Evolutionary conservation across 352 stramenopile genomes (phyloP).

Genomic region (Phytophthora sansomeana): DNA sequence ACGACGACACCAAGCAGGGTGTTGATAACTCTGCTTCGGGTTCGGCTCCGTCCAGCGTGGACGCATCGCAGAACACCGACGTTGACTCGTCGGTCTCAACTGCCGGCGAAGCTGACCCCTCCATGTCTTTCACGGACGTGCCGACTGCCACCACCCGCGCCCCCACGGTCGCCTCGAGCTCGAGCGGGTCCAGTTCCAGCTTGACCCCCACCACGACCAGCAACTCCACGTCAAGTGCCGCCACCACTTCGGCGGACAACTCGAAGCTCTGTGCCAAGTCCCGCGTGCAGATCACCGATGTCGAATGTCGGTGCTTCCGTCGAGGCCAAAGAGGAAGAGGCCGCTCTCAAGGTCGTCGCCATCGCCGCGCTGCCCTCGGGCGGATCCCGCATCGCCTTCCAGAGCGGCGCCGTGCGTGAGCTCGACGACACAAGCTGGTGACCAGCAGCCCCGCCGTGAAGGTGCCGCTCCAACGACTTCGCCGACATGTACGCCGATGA

Average conservation of each 20-base stretch:
- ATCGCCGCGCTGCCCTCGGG: constrained; percentile 52
- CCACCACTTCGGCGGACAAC: constrained; percentile 15
- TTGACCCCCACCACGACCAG: constrained; percentile 7
- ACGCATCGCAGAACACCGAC: constrained; percentile 13
- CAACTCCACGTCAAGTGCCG: constrained; percentile 13
- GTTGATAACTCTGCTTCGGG: background rate
- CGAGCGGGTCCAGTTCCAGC: constrained; percentile 12
- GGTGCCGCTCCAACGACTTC: constrained; percentile 57
- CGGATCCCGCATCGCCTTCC: constrained; percentile 58
- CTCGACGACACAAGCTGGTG: constrained; percentile 58
- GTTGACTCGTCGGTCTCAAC: constrained; percentile 4
- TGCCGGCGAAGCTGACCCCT: constrained; percentile 11
- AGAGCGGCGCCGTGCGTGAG: constrained; percentile 60
- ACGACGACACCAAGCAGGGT: constrained; percentile 8
- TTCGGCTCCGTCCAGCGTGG: constrained; percentile 6
- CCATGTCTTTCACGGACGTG: background rate
- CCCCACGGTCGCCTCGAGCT: constrained; percentile 8
- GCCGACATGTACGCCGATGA: constrained; percentile 57
- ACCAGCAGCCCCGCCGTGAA: constrained; percentile 41
- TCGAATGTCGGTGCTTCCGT: constrained; percentile 47
- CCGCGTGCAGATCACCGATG: constrained; percentile 48
- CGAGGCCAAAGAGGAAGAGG: constrained; percentile 61
- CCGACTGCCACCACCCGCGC: constrained; percentile 9
- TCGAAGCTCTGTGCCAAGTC: constrained; percentile 54
- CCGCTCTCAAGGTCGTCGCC: constrained; percentile 53